These are phyloP conservation scores for Calycina herbarum DNA, from an alignment of 2,329 filamentous ascomycete genomes.

Conservation along the genomic window DNA sequence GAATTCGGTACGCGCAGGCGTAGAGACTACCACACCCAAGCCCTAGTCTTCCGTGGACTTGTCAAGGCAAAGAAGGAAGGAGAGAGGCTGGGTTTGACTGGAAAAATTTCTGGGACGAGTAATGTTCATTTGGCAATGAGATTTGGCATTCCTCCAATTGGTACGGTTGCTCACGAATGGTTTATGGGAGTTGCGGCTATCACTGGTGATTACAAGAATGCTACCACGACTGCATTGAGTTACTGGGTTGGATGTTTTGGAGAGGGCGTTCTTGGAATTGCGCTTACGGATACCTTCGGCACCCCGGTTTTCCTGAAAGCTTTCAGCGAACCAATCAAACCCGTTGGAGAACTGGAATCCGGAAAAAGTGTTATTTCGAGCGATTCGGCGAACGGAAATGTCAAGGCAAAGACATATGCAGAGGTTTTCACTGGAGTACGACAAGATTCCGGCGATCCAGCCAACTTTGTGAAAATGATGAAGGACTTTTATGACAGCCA, in stretches of 20 bases:
- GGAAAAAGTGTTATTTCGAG: slow-evolving; percentile 9
- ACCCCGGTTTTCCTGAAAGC: slow-evolving; percentile 84
- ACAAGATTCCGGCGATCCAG: slow-evolving; percentile 71
- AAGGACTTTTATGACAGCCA: slow-evolving; percentile 42
- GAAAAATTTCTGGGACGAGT: slow-evolving; percentile 83
- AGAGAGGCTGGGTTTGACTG: slow-evolving; percentile 61
- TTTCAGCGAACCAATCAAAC: slow-evolving; percentile 69
- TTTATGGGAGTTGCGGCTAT: slow-evolving; percentile 98
- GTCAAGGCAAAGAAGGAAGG: slow-evolving; percentile 74
- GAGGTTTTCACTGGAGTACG: slow-evolving; percentile 67
- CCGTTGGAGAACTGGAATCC: slow-evolving; percentile 38
- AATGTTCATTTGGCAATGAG: slow-evolving; percentile 98
- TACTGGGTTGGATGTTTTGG: slow-evolving; percentile 95
- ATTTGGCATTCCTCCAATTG: slow-evolving; percentile 79
- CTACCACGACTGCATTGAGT: slow-evolving; percentile 79
- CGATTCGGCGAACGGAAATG: not conserved
- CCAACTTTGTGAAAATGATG: slow-evolving; percentile 65
- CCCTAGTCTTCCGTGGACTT: slow-evolving; percentile 86
- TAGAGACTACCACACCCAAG: slow-evolving; percentile 92
- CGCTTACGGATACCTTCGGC: slow-evolving; percentile 94
- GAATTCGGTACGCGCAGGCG: slow-evolving; percentile 91
- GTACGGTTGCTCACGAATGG: slow-evolving; percentile 96
- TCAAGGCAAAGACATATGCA: slow-evolving; percentile 55
- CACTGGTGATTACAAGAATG: slow-evolving; percentile 77
- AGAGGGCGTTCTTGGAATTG: slow-evolving; percentile 78